Conservation (phyloP, 78 protist species). For the Salpingoeca rosetta region DNA sequence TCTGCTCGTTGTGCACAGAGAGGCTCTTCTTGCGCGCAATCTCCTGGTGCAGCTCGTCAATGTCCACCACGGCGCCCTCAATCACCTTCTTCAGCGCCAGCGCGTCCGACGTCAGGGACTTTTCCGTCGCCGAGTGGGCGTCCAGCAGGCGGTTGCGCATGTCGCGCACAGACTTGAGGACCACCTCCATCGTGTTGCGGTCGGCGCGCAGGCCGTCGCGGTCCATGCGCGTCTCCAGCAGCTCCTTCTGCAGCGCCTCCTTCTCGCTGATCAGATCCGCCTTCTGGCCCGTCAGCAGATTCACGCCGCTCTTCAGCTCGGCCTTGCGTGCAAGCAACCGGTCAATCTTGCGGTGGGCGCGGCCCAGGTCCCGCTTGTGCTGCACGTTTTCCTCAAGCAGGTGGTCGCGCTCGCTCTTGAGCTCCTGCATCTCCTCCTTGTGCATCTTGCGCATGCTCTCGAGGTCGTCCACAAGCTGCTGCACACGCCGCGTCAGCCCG, state of each 20-base stretch:
- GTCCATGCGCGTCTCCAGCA: neutral
- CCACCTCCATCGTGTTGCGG: neutral
- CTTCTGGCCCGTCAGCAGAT: neutral
- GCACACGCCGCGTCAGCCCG: neutral
- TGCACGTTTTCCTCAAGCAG: neutral
- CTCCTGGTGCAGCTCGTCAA: neutral
- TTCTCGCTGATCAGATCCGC: neutral
- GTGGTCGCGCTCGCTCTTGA: neutral
- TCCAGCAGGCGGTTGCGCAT: neutral
- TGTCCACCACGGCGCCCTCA: neutral
- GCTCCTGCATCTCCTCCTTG: neutral
- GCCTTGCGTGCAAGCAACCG: neutral
- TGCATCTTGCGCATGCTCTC: neutral
- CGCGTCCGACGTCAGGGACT: neutral
- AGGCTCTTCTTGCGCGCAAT: neutral
- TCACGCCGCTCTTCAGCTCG: neutral
- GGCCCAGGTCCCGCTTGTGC: neutral
- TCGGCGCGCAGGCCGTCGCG: neutral
- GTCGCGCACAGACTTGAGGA: neutral
- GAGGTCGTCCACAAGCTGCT: neutral
- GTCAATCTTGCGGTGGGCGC: neutral
- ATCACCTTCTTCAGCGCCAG: neutral
- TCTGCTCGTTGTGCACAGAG: neutral
- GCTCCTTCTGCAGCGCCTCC: neutral
- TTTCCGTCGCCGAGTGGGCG: neutral